Conservation (phyloP, 148 eudicot genomes). For the Camellia japonica region DNA sequence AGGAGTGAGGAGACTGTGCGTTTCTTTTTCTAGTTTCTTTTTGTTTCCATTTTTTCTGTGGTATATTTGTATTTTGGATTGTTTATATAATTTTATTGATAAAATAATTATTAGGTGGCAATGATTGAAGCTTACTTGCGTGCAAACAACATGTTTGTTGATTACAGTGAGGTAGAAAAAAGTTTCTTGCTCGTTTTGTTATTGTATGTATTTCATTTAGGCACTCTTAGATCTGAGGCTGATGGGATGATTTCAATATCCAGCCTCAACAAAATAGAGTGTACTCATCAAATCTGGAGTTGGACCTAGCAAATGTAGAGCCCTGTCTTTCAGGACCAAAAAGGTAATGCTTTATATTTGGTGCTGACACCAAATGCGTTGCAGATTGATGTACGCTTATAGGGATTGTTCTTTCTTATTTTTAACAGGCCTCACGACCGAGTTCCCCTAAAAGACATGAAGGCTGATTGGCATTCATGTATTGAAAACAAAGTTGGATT, state of each 20-base stretch:
- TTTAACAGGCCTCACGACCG: slow-evolving; percentile 82
- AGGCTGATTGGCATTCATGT: slow-evolving; percentile 86
- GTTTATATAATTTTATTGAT: background rate
- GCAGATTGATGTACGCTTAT: background rate
- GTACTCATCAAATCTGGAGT: slow-evolving; percentile 72
- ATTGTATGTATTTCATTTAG: background rate
- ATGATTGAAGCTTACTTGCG: slow-evolving; percentile 91
- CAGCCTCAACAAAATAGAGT: slow-evolving; percentile 82
- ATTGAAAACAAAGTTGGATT: slow-evolving; percentile 86
- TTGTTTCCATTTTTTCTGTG: background rate
- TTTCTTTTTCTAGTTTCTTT: background rate
- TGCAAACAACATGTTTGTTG: slow-evolving; percentile 92
- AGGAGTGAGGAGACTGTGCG: slow-evolving; percentile 86
- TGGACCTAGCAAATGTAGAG: slow-evolving; percentile 71
- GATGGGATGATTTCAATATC: slow-evolving; percentile 9
- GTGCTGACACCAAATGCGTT: background rate
- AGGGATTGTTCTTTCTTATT: background rate
- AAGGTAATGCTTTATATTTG: slow-evolving; percentile 41
- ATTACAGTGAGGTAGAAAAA: slow-evolving; percentile 67
- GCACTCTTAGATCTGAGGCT: slow-evolving; percentile 3
- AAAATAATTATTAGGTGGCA: slow-evolving; percentile 44
- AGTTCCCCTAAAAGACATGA: slow-evolving; percentile 79
- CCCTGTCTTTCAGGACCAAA: slow-evolving; percentile 96
- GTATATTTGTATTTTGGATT: background rate
- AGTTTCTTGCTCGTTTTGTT: background rate